phyloP scores from a whole-genome alignment of 2,329 filamentous ascomycete species.

The Fusarium pseudonygamai region DNA sequence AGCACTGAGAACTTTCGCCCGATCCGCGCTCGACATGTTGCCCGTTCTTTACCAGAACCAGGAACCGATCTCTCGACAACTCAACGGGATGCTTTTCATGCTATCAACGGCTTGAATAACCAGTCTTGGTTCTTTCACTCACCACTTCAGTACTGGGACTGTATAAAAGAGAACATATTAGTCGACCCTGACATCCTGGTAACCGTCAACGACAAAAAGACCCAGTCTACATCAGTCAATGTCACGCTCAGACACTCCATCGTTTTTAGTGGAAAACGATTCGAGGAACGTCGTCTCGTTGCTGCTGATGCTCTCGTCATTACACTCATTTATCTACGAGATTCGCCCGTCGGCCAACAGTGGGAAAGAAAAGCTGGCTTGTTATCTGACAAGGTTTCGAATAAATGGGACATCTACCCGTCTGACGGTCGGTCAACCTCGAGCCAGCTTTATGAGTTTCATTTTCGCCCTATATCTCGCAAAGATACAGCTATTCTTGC shows the following conservation, averaged over 20 bases:
- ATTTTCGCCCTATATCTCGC: constrained; percentile 76
- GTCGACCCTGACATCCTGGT: constrained; percentile 69
- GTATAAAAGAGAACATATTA: constrained; percentile 66
- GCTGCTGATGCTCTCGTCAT: constrained; percentile 83
- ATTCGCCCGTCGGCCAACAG: constrained; percentile 69
- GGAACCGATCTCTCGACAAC: constrained; percentile 51
- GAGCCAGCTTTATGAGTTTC: constrained; percentile 79
- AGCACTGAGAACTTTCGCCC: constrained; percentile 66
- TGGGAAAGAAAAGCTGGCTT: constrained; percentile 70
- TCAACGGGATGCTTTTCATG: constrained; percentile 66
- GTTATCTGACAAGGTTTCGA: constrained; percentile 59
- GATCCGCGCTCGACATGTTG: constrained; percentile 46
- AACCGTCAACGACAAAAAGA: constrained; percentile 74
- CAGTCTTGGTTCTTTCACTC: constrained; percentile 83
- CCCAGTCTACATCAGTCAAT: constrained; percentile 73
- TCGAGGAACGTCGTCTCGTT: constrained; percentile 71
- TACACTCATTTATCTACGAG: constrained; percentile 74
- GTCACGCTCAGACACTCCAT: constrained; percentile 80
- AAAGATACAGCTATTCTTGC: constrained; percentile 72
- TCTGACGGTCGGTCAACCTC: constrained; percentile 61
- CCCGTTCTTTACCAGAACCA: constrained; percentile 43
- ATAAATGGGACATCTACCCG: constrained; percentile 74
- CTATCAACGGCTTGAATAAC: constrained; percentile 67
- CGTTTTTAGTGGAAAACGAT: constrained; percentile 83
- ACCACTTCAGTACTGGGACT: constrained; percentile 84